Evolutionary conservation across 768 basidiomycete species (phyloP), one percentile per base, ranked within the genome.

Genomic region (Boletus subcaerulescens): DNA sequence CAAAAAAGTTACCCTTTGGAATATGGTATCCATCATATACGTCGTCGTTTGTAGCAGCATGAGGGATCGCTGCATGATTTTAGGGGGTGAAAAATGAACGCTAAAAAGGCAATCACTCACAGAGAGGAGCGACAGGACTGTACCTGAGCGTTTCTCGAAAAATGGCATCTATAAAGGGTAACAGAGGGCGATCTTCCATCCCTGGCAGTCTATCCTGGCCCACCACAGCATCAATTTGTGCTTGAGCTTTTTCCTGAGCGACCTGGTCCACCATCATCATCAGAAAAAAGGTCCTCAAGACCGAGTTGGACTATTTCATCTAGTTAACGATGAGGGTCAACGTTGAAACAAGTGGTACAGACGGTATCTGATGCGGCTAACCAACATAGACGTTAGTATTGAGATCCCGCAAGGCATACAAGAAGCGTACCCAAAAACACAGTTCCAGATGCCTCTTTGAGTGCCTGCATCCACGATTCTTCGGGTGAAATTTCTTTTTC

Each of bases 21-120:
- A 85, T 85, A 8, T 77, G 65, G 51, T 78, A 78, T 14, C 76
- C 74, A 31, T 65, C 60, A 29, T 44, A 44, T 24, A 29, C 9
- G 43, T 44, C 43, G 24, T 44, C 43, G 3, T 29, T 9, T 12
- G 18, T 4, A 18, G 41, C 41, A 42, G 41, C 11, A 42, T 42
- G 41, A 8, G 41, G 41, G 12, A 24, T 12, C 13, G 22, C 13
- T 42, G 41, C 22, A 24, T 11, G 22, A 7, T 42, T 22, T 10
- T 20, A 14, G 12, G 20, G 5, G 42, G 11, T 22, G 1, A 7
- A 12, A 22, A 10, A 15, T 24, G 17, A 17, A 10, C 22, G 13
- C 20, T 14, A 14, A 35, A 11, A 13, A 35, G 33, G 14, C 12
- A 41, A 13, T 22, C 5, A 10, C 33, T 47, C 20, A 33, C 46